A percentile compares a stretch with the other conserved stretches of the same genome.
phyloP scores from a whole-genome alignment of 441 rosid genomes.

The Gossypium trilobum region DNA sequence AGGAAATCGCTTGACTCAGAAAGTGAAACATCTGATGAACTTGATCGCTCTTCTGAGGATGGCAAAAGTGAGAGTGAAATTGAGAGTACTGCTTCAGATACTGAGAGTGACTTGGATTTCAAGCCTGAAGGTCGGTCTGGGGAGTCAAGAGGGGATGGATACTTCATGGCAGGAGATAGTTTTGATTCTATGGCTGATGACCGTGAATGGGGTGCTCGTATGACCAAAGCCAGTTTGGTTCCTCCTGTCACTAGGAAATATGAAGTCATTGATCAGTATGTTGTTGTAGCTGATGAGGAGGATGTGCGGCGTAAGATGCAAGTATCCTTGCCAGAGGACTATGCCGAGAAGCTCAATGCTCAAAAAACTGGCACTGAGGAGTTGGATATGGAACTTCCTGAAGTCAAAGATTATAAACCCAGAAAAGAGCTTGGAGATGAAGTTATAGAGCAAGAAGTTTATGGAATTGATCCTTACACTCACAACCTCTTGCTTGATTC shows the following conservation, averaged over 20 bases:
- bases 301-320: constrained; percentile 83
- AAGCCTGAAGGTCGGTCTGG: constrained; percentile 47
- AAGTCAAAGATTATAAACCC: constrained; percentile 91
- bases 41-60: constrained; percentile 54
- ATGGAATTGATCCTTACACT: constrained; percentile 97
- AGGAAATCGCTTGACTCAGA: constrained; percentile 75
- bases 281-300: constrained; percentile 83
- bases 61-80: constrained; percentile 47
- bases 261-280: constrained; percentile 77
- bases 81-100: constrained; percentile 64
- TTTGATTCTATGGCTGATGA: constrained; percentile 63
- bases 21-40: constrained; percentile 86
- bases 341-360: constrained; percentile 83
- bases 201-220: constrained; percentile 99
- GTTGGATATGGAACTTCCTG: constrained; percentile 99
- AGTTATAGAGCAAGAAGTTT: constrained; percentile 97
- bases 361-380: constrained; percentile 88
- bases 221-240: constrained; percentile 95
- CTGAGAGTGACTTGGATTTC: constrained; percentile 81
- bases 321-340: constrained; percentile 93
- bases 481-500: constrained; percentile 97
- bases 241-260: constrained; percentile 99
- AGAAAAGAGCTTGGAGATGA: constrained; percentile 82
- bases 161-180: constrained; percentile 47
- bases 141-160: constrained; percentile 56